Percentiles rank a stretch among this genome's conserved stretches.
These are phyloP conservation scores for Pleurotus platypus DNA, from an alignment of 768 basidiomycete species.

Conservation along the genomic window DNA sequence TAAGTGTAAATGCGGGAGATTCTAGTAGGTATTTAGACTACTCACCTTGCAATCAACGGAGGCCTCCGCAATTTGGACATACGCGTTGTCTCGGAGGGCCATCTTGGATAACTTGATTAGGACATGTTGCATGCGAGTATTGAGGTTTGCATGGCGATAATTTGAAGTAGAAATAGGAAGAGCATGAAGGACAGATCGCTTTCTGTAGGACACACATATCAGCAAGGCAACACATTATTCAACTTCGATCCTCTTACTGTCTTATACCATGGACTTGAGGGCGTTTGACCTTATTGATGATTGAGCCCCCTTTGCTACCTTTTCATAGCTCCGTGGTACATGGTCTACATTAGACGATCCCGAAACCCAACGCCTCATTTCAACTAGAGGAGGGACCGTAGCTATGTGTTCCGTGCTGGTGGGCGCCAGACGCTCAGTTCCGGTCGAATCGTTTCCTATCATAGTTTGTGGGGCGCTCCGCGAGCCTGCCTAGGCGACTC, in stretches of 20 bases:
- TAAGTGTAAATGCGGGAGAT: no score
- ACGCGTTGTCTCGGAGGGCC: background rate
- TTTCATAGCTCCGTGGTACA: no score
- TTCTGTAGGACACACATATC: slow-evolving; percentile 5
- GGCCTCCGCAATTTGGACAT: slow-evolving; percentile 7
- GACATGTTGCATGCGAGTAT: background rate
- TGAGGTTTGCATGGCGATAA: slow-evolving; percentile 1
- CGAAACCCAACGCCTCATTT: background rate
- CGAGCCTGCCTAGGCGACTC: no score
- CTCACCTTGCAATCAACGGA: background rate
- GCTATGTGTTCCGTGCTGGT: background rate
- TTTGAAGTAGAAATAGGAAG: slow-evolving; percentile 2
- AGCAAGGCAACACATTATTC: background rate
- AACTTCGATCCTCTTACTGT: background rate
- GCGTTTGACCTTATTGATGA: slow-evolving; percentile 2
- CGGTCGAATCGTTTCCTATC: no score
- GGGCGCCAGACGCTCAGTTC: no score
- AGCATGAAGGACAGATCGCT: background rate
- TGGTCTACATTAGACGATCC: no score
- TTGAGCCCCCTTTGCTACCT: background rate
- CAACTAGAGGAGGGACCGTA: no score
- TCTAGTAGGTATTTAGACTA: background rate
- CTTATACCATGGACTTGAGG: background rate
- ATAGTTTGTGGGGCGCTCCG: no score
- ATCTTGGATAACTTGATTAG: slow-evolving; percentile 2